phyloP scores from a whole-genome alignment of 116 monocot genomes.

The Zostera marina region DNA sequence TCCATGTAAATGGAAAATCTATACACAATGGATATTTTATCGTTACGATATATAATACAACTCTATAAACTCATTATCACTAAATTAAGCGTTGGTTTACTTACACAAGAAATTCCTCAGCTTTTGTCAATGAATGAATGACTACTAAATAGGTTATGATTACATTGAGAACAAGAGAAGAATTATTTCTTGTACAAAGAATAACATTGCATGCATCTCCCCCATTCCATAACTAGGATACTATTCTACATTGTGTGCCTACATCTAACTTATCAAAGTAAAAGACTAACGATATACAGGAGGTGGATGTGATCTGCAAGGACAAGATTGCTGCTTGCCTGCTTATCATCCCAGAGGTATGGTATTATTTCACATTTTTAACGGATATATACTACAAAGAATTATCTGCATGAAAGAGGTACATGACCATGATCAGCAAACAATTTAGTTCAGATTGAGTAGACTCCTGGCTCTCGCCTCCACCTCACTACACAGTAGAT shows the following conservation, averaged over 20 bases:
- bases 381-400: neutral
- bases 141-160: neutral
- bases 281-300: conserved; percentile 3
- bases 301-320: neutral
- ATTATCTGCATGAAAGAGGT: neutral
- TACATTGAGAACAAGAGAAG: neutral
- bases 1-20: too few species aligned
- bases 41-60: too few species aligned
- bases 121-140: neutral
- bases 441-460: conserved; percentile 17
- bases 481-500: conserved; percentile 28
- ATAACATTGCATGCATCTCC: neutral
- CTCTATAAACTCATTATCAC: too few species aligned
- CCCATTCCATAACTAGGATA: neutral
- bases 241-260: conserved; percentile 4
- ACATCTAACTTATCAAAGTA: conserved; percentile 4
- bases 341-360: neutral
- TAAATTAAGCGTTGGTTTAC: too few species aligned
- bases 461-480: conserved; percentile 34
- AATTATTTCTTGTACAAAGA: neutral
- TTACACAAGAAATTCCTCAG: neutral
- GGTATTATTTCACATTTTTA: neutral
- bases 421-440: neutral
- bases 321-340: neutral
- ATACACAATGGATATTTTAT: too few species aligned